A percentile compares a stretch with the other conserved stretches of the same genome.
These are phyloP conservation scores for Colletotrichum abscissum DNA, from an alignment of 2,329 filamentous ascomycete genomes.

Conservation along the genomic window DNA sequence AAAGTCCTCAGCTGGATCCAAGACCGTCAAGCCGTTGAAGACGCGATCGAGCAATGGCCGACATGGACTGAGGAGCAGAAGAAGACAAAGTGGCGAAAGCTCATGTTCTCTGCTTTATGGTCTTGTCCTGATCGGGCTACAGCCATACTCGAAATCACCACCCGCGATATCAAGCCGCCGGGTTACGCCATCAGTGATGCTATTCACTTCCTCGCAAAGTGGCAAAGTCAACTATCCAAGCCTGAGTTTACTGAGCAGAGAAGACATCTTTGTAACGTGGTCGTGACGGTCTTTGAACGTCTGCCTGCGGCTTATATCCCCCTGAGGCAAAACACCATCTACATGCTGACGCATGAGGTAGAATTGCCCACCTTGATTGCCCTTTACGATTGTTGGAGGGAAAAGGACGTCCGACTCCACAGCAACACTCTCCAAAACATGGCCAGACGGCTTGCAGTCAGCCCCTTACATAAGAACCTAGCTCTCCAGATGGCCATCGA, in stretches of 20 bases:
- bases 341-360: constrained; percentile 24
- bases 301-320: constrained; percentile 44
- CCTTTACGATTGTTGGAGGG: constrained; percentile 49
- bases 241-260: neutral
- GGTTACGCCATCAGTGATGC: constrained; percentile 52
- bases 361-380: neutral
- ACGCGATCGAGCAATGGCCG: constrained; percentile 40
- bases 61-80: constrained; percentile 1
- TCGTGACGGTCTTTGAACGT: constrained; percentile 22
- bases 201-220: constrained; percentile 45
- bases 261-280: constrained; percentile 39
- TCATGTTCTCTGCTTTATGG: constrained; percentile 51
- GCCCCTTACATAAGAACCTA: constrained; percentile 50
- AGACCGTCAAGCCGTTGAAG: constrained; percentile 41
- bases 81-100: constrained; percentile 43
- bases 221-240: constrained; percentile 9
- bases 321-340: constrained; percentile 51
- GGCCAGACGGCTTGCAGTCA: constrained; percentile 56
- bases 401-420: constrained; percentile 46
- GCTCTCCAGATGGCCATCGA: constrained; percentile 55
- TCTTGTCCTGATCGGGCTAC: constrained; percentile 44
- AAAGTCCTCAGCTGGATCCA: constrained; percentile 42
- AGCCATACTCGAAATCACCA: constrained; percentile 52
- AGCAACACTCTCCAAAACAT: constrained; percentile 60
- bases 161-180: constrained; percentile 47